Evolutionary conservation across 345 rosid species (phyloP).

Genomic region (Murraya koenigii): DNA sequence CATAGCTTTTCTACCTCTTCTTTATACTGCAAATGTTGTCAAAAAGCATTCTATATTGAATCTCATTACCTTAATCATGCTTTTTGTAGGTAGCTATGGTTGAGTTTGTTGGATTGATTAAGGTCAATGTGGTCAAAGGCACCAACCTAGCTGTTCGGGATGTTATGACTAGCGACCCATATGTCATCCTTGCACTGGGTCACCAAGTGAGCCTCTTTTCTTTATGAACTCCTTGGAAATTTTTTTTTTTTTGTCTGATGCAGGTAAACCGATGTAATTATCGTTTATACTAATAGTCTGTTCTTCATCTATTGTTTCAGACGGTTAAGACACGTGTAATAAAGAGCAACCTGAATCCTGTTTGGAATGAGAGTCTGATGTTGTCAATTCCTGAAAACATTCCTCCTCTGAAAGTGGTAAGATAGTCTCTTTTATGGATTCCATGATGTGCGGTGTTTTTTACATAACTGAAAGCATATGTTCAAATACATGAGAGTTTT

Average conservation of each 20-base stretch:
- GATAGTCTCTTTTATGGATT: conserved; percentile 10
- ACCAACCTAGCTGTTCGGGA: conserved; percentile 91
- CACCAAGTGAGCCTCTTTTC: conserved; percentile 63
- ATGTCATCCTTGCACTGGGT: conserved; percentile 83
- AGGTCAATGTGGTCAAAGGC: conserved; percentile 95
- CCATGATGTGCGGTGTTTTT: neutral
- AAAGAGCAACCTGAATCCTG: conserved; percentile 93
- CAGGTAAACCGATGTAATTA: conserved; percentile 2
- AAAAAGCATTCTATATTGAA: conserved; percentile 2
- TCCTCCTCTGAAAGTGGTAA: conserved; percentile 91
- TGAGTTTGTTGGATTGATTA: conserved; percentile 90
- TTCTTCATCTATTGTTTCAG: conserved; percentile 39
- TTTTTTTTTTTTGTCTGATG: conserved; percentile 1
- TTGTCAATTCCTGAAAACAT: conserved; percentile 85
- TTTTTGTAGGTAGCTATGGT: conserved; percentile 88
- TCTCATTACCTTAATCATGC: conserved; percentile 10
- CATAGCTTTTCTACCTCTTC: neutral
- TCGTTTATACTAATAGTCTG: neutral
- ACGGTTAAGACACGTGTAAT: conserved; percentile 87
- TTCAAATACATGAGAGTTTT: neutral
- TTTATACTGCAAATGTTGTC: neutral
- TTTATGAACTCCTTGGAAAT: neutral
- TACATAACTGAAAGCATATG: neutral
- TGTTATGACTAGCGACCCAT: conserved; percentile 87
- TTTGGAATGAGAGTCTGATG: conserved; percentile 97